Percentiles rank a stretch among this genome's conserved stretches.
phyloP scores from a whole-genome alignment of 129 eudicot genomes.

The Cynara cardunculus region DNA sequence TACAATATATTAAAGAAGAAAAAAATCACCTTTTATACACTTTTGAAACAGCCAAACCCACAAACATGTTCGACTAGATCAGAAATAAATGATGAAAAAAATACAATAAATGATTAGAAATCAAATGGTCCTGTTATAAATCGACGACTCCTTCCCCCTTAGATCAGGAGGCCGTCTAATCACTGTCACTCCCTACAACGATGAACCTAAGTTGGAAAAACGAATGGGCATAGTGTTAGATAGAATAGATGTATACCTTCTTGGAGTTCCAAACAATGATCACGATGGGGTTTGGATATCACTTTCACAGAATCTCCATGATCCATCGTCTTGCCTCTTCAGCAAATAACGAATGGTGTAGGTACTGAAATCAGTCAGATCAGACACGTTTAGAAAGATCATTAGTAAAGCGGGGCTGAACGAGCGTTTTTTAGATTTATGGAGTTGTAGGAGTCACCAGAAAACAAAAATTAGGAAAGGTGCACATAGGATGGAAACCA shows the following conservation, averaged over 20 bases:
- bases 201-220: constrained; percentile 4
- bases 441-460: not conserved
- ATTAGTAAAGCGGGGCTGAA: constrained; percentile 1
- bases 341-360: constrained; percentile 73
- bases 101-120: constrained; percentile 3
- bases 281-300: constrained; percentile 53
- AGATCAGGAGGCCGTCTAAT: constrained; percentile 8
- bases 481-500: not conserved
- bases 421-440: not conserved
- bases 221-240: not conserved
- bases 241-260: constrained; percentile 12
- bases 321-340: constrained; percentile 71
- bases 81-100: constrained; percentile 7
- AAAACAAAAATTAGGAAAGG: not conserved
- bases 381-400: not conserved
- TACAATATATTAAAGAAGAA: not conserved
- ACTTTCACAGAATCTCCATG: constrained; percentile 85
- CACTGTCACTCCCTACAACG: constrained; percentile 4
- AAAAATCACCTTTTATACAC: constrained; percentile 21
- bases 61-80: constrained; percentile 10
- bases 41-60: not conserved
- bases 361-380: constrained; percentile 47
- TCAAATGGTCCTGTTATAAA: constrained; percentile 2
- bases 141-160: not conserved
- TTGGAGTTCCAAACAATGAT: constrained; percentile 14